A percentile compares a stretch with the other conserved stretches of the same genome.
Conservation (phyloP, 305 asterid genomes). For the Striga hermonthica region DNA sequence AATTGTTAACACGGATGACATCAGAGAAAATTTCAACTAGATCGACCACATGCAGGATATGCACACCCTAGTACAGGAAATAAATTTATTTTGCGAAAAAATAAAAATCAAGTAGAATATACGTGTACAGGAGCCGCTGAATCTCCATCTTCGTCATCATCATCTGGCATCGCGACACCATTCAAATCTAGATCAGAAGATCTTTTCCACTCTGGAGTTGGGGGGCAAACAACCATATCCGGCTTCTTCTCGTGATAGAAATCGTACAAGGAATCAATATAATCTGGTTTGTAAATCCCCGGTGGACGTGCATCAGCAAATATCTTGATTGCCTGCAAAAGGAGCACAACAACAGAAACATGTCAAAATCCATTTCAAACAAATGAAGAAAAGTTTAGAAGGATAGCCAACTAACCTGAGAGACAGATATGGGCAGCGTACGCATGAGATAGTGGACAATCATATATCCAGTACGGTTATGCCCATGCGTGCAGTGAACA, state of each 20-base stretch:
- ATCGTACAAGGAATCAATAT: slow-evolving; percentile 75
- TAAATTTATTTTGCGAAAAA: background rate
- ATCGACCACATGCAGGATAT: background rate
- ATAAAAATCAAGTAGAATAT: slow-evolving; percentile 24
- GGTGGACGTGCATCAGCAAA: slow-evolving; percentile 97
- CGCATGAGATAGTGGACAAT: slow-evolving; percentile 93
- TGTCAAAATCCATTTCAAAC: slow-evolving; percentile 9
- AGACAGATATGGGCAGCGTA: slow-evolving; percentile 62
- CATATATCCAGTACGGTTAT: slow-evolving; percentile 97
- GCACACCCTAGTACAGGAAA: slow-evolving; percentile 17
- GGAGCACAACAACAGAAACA: slow-evolving; percentile 15
- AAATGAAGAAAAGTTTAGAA: background rate
- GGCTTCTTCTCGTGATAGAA: slow-evolving; percentile 94
- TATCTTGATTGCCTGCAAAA: slow-evolving; percentile 63
- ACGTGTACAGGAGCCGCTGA: slow-evolving; percentile 57
- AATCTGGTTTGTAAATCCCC: slow-evolving; percentile 93
- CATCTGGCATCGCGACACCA: slow-evolving; percentile 94
- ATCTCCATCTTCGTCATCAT: slow-evolving; percentile 81
- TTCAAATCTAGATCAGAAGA: slow-evolving; percentile 90
- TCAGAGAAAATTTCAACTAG: slow-evolving; percentile 2
- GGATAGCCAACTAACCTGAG: slow-evolving; percentile 54
- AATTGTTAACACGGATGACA: slow-evolving; percentile 9
- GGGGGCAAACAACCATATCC: slow-evolving; percentile 73
- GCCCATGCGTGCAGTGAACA: slow-evolving; percentile 98
- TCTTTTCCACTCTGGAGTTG: slow-evolving; percentile 93